Percentiles rank a stretch among this genome's conserved stretches.
Evolutionary conservation across 306 rosid genomes (phyloP).

Genomic region (Medicago truncatula): DNA sequence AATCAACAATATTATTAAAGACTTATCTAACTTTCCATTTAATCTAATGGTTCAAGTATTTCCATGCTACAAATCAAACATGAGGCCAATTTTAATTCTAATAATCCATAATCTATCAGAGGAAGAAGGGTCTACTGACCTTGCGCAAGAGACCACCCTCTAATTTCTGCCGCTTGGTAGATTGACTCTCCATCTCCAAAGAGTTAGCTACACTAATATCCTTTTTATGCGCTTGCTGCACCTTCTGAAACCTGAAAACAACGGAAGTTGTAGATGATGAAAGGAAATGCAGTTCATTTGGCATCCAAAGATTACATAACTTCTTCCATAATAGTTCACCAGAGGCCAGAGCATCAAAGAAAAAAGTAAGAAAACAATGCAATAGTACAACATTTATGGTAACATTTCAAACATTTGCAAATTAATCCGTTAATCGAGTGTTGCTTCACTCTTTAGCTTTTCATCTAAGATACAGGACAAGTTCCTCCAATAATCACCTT

Average conservation of each 20-base stretch:
- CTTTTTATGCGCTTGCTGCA: slow-evolving; percentile 50
- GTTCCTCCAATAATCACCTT: slow-evolving; percentile 59
- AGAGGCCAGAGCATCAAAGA: slow-evolving; percentile 24
- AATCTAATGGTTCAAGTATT: slow-evolving; percentile 24
- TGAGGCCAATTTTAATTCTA: slow-evolving; percentile 35
- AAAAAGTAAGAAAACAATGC: slow-evolving; percentile 27
- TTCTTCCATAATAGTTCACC: slow-evolving; percentile 17
- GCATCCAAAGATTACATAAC: slow-evolving; percentile 36
- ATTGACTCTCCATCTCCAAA: slow-evolving; percentile 74
- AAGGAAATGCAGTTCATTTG: slow-evolving; percentile 35
- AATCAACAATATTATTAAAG: slow-evolving; percentile 12
- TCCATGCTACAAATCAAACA: slow-evolving; percentile 33
- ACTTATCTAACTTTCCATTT: slow-evolving; percentile 1
- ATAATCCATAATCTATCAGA: slow-evolving; percentile 17
- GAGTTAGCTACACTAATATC: slow-evolving; percentile 58
- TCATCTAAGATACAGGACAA: slow-evolving; percentile 31
- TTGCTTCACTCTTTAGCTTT: slow-evolving; percentile 12
- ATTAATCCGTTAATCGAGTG: slow-evolving; percentile 27
- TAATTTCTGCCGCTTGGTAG: slow-evolving; percentile 89
- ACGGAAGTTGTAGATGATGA: slow-evolving; percentile 28
- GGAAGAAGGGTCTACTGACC: slow-evolving; percentile 53
- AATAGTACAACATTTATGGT: slow-evolving; percentile 16
- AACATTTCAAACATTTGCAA: slow-evolving; percentile 33
- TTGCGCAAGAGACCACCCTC: slow-evolving; percentile 80
- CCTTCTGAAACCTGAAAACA: slow-evolving; percentile 69